phyloP scores from a whole-genome alignment of 1,284 basidiomycete genomes.

The Bondarzewia mesenterica region DNA sequence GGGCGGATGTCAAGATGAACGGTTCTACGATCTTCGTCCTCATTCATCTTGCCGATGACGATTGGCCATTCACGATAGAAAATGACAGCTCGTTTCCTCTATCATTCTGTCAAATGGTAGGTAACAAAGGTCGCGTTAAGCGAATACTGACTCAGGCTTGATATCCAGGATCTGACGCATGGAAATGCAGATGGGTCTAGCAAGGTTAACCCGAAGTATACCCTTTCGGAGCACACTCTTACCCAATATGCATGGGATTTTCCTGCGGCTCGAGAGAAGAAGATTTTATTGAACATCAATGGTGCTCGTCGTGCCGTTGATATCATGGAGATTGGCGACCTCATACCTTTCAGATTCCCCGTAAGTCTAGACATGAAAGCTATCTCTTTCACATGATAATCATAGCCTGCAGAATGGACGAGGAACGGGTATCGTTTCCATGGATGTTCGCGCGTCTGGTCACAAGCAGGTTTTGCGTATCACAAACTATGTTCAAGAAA shows the following conservation, averaged over 20 bases:
- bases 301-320: slow-evolving; percentile 73
- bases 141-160: not conserved
- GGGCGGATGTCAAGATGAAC: slow-evolving; percentile 80
- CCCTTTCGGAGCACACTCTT: slow-evolving; percentile 48
- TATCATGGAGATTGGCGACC: slow-evolving; percentile 93
- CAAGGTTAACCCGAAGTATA: slow-evolving; percentile 39
- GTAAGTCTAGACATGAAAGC: slow-evolving; percentile 30
- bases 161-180: slow-evolving; percentile 40
- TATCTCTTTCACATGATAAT: not conserved
- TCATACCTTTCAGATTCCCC: slow-evolving; percentile 84
- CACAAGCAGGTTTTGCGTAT: slow-evolving; percentile 84
- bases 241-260: slow-evolving; percentile 91
- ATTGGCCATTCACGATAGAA: slow-evolving; percentile 89
- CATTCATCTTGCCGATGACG: slow-evolving; percentile 58
- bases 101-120: slow-evolving; percentile 72
- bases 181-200: slow-evolving; percentile 27
- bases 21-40: slow-evolving; percentile 88
- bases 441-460: slow-evolving; percentile 92
- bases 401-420: slow-evolving; percentile 36
- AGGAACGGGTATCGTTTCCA: slow-evolving; percentile 60
- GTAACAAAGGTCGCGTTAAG: slow-evolving; percentile 8
- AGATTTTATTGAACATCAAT: slow-evolving; percentile 64
- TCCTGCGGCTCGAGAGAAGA: slow-evolving; percentile 82
- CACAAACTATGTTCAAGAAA: slow-evolving; percentile 81
- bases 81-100: slow-evolving; percentile 81